Percentiles rank a stretch among this genome's conserved stretches.
Evolutionary conservation across 768 basidiomycete genomes (phyloP).

Genomic region (Leccinum incarnatum): DNA sequence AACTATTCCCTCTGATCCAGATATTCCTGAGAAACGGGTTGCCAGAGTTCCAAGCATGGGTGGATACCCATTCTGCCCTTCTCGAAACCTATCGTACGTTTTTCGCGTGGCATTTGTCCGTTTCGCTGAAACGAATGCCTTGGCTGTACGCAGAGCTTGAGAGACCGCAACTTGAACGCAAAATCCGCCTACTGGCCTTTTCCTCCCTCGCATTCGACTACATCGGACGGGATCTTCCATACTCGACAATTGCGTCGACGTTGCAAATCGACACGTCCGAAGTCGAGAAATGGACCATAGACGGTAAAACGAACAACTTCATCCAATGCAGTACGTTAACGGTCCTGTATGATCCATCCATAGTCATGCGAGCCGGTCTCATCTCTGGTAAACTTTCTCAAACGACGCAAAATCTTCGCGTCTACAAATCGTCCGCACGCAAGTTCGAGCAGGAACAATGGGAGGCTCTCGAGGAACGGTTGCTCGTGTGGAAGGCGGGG

Average conservation of each 20-base stretch:
- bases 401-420: constrained; percentile 65
- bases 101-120: background rate
- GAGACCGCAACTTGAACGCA: constrained; percentile 59
- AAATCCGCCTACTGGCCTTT: constrained; percentile 75
- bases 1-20: constrained; percentile 71
- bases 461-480: constrained; percentile 70
- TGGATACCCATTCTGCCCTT: constrained; percentile 42
- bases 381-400: constrained; percentile 84
- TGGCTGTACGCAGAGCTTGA: constrained; percentile 47
- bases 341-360: background rate
- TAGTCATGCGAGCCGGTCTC: constrained; percentile 80
- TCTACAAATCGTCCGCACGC: constrained; percentile 72
- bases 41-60: constrained; percentile 62
- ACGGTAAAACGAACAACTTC: constrained; percentile 48
- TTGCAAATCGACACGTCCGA: constrained; percentile 62
- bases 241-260: constrained; percentile 62
- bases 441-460: constrained; percentile 78
- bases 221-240: constrained; percentile 70
- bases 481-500: constrained; percentile 76
- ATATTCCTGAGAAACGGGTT: constrained; percentile 69
- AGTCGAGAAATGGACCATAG: constrained; percentile 87
- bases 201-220: constrained; percentile 76
- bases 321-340: background rate
- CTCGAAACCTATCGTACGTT: constrained; percentile 58
- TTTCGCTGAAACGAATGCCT: background rate